A percentile compares a stretch with the other conserved stretches of the same genome.
phyloP scores from a whole-genome alignment of 495 filamentous ascomycete genomes.

The Chlorociboria aeruginascens region DNA sequence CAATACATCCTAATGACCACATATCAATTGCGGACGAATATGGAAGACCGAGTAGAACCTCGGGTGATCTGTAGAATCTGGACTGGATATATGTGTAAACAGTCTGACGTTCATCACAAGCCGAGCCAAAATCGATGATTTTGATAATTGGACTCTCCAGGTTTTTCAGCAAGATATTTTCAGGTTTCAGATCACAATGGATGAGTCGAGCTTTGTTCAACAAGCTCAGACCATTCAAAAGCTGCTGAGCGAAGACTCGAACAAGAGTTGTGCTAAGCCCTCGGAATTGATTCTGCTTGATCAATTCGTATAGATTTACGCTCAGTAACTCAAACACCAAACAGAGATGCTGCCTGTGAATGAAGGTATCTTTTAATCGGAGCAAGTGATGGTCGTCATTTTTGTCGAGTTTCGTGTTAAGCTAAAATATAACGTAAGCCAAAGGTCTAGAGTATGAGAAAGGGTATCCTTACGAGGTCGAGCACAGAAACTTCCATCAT shows the following conservation, averaged over 20 bases:
- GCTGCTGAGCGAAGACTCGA: conserved; percentile 93
- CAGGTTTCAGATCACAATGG: conserved; percentile 96
- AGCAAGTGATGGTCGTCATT: conserved; percentile 98
- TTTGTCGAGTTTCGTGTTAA: conserved; percentile 97
- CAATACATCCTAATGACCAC: conserved; percentile 99
- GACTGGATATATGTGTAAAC: conserved; percentile 99
- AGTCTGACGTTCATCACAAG: conserved; percentile 95
- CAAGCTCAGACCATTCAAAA: conserved; percentile 82
- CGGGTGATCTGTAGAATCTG: conserved; percentile 93
- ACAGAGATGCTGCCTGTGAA: conserved; percentile 94
- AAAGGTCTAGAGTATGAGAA: not conserved
- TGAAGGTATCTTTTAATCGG: conserved; percentile 95
- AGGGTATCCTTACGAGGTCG: conserved; percentile 58
- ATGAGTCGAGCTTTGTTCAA: conserved; percentile 95
- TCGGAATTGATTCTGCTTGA: conserved; percentile 99
- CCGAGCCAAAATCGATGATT: conserved; percentile 98
- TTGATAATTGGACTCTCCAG: conserved; percentile 99
- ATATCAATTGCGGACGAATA: conserved; percentile 99
- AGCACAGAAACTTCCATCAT: conserved; percentile 99
- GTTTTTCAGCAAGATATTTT: conserved; percentile 97
- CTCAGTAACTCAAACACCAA: conserved; percentile 95
- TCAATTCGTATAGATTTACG: conserved; percentile 96
- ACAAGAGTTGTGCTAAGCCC: conserved; percentile 96
- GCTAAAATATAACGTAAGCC: conserved; percentile 31
- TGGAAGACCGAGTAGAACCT: conserved; percentile 86